A percentile compares a stretch with the other conserved stretches of the same genome.
These are phyloP conservation scores for Marsdenia floribunda DNA, from an alignment of 257 asterid species.

Conservation along the genomic window DNA sequence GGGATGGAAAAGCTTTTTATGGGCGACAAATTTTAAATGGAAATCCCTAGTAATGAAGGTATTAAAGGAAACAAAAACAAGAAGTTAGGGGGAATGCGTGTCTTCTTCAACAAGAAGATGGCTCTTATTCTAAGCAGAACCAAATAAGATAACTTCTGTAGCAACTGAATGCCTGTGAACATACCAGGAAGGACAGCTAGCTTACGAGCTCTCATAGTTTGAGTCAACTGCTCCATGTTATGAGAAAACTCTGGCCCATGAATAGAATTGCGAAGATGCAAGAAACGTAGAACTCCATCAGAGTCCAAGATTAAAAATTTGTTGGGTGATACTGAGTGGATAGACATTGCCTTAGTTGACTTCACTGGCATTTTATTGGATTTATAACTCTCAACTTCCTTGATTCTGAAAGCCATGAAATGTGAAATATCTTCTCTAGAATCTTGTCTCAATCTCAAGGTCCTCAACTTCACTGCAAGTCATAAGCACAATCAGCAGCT, in stretches of 20 bases:
- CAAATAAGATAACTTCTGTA: background rate
- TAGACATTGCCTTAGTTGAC: slow-evolving; percentile 53
- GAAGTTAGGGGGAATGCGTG: background rate
- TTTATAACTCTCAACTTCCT: slow-evolving; percentile 32
- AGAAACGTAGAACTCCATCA: slow-evolving; percentile 57
- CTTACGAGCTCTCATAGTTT: slow-evolving; percentile 51
- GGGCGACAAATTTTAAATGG: background rate
- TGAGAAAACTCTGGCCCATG: slow-evolving; percentile 41
- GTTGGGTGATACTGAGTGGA: slow-evolving; percentile 53
- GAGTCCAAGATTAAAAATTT: slow-evolving; percentile 65
- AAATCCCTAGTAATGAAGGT: background rate
- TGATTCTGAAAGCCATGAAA: slow-evolving; percentile 48
- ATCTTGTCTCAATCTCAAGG: slow-evolving; percentile 59
- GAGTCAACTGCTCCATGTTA: slow-evolving; percentile 42
- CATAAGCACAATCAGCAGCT: slow-evolving; percentile 68
- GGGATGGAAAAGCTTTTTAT: slow-evolving; percentile 16
- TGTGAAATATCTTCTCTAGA: slow-evolving; percentile 46
- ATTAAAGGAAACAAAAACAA: background rate
- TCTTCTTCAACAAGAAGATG: background rate
- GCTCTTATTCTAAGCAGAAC: background rate
- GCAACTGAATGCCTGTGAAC: slow-evolving; percentile 32
- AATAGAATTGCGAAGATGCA: slow-evolving; percentile 40
- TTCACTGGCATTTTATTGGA: slow-evolving; percentile 31
- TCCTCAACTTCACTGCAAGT: slow-evolving; percentile 75
- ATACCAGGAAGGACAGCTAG: slow-evolving; percentile 58